phyloP scores from a whole-genome alignment of 176 grass and related monocot genomes.

The Secale cereale region DNA sequence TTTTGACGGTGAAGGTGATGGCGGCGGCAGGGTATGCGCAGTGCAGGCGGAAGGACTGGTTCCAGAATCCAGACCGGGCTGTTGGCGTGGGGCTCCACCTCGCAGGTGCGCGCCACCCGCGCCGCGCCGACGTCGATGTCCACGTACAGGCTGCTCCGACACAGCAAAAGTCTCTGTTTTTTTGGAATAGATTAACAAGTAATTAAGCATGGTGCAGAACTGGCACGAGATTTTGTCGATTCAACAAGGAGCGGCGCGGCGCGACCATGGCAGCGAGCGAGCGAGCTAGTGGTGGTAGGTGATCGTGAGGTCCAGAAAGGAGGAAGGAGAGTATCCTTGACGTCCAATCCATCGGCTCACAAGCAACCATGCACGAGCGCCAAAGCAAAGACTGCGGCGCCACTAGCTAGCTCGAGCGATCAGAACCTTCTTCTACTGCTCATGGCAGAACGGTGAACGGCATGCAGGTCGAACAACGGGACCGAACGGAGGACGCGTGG shows the following conservation, averaged over 20 bases:
- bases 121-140: slow-evolving; percentile 69
- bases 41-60: slow-evolving; percentile 84
- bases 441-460: neutral
- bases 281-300: slow-evolving; percentile 39
- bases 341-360: slow-evolving; percentile 20
- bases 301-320: neutral
- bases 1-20: slow-evolving; percentile 59
- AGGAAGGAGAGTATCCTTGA: slow-evolving; percentile 18
- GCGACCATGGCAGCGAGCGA: no score
- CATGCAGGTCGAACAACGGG: neutral
- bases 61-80: slow-evolving; percentile 66
- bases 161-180: no score
- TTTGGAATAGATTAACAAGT: no score
- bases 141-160: slow-evolving; percentile 61
- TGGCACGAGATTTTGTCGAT: no score
- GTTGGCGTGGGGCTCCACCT: slow-evolving; percentile 59
- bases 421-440: neutral
- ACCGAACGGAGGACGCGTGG: neutral
- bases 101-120: slow-evolving; percentile 62
- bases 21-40: slow-evolving; percentile 49
- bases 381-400: slow-evolving; percentile 30
- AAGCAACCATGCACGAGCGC: slow-evolving; percentile 43
- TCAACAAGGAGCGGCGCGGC: slow-evolving; percentile 8
- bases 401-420: neutral
- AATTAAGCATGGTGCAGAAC: neutral